Base-by-base conservation (phyloP, 2,329 filamentous ascomycete genomes). In the Aureobasidium melanogenum region DNA sequence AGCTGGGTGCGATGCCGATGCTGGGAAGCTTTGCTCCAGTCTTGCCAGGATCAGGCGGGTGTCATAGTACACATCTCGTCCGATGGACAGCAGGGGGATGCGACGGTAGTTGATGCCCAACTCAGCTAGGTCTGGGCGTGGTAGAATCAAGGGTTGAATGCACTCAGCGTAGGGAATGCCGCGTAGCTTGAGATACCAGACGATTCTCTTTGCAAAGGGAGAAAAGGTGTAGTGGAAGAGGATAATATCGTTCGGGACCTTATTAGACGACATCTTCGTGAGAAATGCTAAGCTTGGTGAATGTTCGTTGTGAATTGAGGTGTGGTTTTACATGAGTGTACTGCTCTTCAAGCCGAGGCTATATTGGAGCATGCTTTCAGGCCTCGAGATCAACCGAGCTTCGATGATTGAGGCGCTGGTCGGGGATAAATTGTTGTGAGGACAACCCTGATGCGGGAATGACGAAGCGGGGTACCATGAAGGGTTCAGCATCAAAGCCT, bases 171-270 rank as follows among this genome's bases (percentile, higher is more conserved):
- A 88, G 0, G 81, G 78, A 48, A 90, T 87, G 28, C 80, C 80
- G 44, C 87, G 82, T 3, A 90, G 79, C 41, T 79, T 77, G 14
- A 90, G 76, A 69, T 90, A 90, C 85, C 86, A 89, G 28, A 81
- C 73, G 30, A 89, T 72, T 63, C 85, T 76, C 60, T 79, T 79
- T 8, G 85, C 86, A 67, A 83, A 89, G 0, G 86, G 86, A 12
- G 86, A 89, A 67, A 77, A 79, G 0, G 77, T 70, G 70, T 89
- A 89, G 71, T 88, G 85, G 70, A 86, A 89, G 1, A 89, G 68
- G 8, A 88, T 75, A 22, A 87, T 80, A n/a, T 73, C 73, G 52
- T 77, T 75, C 17, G 72, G 71, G 19, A 65, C 63, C 22, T 61
- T 22, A 5, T 58, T 10, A 2, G 44, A 47, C 30, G 67, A 54